A percentile compares a stretch with the other conserved stretches of the same genome.
Evolutionary conservation across 2,329 filamentous ascomycete genomes (phyloP).

Genomic region (Elsinoe arachidis): DNA sequence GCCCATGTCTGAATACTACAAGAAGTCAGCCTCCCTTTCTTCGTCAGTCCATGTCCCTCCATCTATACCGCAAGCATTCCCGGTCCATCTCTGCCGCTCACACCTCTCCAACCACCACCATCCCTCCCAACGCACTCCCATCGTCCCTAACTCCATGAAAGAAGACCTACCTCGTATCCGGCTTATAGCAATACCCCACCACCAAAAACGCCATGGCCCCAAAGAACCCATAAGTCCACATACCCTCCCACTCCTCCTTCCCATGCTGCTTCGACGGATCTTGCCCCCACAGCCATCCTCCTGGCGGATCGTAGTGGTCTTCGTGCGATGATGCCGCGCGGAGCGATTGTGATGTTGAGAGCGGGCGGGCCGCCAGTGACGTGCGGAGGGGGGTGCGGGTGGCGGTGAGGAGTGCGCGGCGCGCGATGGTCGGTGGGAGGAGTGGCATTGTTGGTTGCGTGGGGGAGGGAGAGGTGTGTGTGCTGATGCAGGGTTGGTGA

Average conservation of each 20-base stretch:
- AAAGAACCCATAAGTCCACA: slow-evolving; percentile 78
- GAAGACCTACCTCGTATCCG: slow-evolving; percentile 85
- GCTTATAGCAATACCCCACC: slow-evolving; percentile 89
- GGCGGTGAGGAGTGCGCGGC: neutral
- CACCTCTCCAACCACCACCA: neutral
- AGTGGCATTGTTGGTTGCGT: neutral
- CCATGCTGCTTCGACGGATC: slow-evolving; percentile 92
- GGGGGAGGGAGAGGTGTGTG: neutral
- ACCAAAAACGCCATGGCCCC: slow-evolving; percentile 64
- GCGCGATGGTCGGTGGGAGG: neutral
- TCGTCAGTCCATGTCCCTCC: neutral
- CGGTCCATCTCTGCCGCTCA: neutral
- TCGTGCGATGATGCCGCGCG: slow-evolving; percentile 55
- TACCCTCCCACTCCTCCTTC: slow-evolving; percentile 91
- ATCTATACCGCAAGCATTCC: neutral
- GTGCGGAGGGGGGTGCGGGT: neutral
- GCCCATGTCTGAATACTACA: slow-evolving; percentile 97
- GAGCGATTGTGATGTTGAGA: slow-evolving; percentile 25
- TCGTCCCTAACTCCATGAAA: neutral
- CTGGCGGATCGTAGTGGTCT: slow-evolving; percentile 78
- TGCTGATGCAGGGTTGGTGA: neutral
- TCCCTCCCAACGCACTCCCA: neutral
- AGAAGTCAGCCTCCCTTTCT: slow-evolving; percentile 18
- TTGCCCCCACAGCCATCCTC: slow-evolving; percentile 86
- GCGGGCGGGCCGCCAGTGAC: slow-evolving; percentile 17